Conservation (phyloP, 2,329 filamentous ascomycete species). For the Fusarium bactridioides region DNA sequence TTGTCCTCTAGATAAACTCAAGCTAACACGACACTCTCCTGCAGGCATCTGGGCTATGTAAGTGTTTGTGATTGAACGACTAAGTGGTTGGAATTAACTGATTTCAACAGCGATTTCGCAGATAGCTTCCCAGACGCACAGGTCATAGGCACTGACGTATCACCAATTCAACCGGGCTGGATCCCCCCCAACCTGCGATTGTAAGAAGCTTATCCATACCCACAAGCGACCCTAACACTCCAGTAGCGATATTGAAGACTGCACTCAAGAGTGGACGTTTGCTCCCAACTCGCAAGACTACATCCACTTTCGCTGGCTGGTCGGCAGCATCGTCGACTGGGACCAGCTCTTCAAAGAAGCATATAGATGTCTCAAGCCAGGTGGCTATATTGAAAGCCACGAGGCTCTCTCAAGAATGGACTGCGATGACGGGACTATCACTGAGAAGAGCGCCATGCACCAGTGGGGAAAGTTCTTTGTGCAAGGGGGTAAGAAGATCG, state of each 20-base stretch:
- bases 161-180: conserved; percentile 27
- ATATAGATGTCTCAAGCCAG: conserved; percentile 11
- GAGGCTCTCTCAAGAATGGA: conserved; percentile 25
- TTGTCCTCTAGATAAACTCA: not conserved
- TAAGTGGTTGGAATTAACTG: too few species aligned
- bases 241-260: conserved; percentile 26
- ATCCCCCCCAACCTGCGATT: conserved; percentile 21
- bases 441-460: conserved; percentile 20
- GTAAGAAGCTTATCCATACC: fast-evolving
- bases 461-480: conserved; percentile 35
- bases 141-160: conserved; percentile 28
- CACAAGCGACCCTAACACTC: fast-evolving
- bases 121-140: conserved; percentile 5
- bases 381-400: conserved; percentile 22
- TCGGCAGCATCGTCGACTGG: conserved; percentile 26
- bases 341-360: conserved; percentile 16
- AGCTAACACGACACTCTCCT: fast-evolving
- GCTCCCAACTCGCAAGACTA: conserved; percentile 15
- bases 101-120: conserved; percentile 16
- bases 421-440: conserved; percentile 16
- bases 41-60: conserved; percentile 29
- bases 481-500: conserved; percentile 20
- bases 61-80: not conserved
- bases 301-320: conserved; percentile 28
- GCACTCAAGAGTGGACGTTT: conserved; percentile 33